Conservation (phyloP, 768 basidiomycete genomes). For the Collybia mongolica region DNA sequence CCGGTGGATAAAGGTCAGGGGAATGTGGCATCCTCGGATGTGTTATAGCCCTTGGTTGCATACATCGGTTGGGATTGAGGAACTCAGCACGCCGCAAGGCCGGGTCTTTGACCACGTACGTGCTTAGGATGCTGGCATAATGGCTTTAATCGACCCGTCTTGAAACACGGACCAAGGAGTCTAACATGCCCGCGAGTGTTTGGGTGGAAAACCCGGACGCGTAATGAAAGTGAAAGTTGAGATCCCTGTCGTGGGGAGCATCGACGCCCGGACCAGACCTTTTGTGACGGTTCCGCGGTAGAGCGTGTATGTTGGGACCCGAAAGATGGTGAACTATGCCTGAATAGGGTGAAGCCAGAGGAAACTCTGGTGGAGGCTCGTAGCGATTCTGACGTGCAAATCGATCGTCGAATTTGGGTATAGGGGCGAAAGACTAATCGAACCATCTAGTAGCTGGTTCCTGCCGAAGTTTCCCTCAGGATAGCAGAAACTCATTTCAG, state of each 20-base stretch:
- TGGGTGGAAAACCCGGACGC: constrained; percentile 65
- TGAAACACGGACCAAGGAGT: constrained; percentile 89
- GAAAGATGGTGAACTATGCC: constrained; percentile 76
- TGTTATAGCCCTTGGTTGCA: constrained; percentile 40
- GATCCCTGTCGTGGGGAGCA: constrained; percentile 28
- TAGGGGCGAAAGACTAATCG: constrained; percentile 97
- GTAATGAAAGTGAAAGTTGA: constrained; percentile 64
- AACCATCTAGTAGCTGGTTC: constrained; percentile 93
- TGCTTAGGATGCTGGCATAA: constrained; percentile 77
- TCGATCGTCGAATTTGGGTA: constrained; percentile 94
- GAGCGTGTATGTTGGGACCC: constrained; percentile 78
- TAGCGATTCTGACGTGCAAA: constrained; percentile 97
- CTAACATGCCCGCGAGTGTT: constrained; percentile 82
- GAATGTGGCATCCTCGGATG: constrained; percentile 78
- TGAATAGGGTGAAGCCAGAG: constrained; percentile 92
- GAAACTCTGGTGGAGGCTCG: constrained; percentile 95
- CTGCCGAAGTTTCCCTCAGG: constrained; percentile 85
- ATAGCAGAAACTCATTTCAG: constrained; percentile 56
- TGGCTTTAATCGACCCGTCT: constrained; percentile 82
- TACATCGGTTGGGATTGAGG: constrained; percentile 45
- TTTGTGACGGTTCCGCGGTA: constrained; percentile 74
- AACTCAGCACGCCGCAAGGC: constrained; percentile 45
- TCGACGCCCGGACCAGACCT: constrained; percentile 51
- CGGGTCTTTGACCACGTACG: constrained; percentile 25
- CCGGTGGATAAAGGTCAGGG: constrained; percentile 58